Conservation (phyloP, 129 eudicot species). For the Kitagawia praeruptora region DNA sequence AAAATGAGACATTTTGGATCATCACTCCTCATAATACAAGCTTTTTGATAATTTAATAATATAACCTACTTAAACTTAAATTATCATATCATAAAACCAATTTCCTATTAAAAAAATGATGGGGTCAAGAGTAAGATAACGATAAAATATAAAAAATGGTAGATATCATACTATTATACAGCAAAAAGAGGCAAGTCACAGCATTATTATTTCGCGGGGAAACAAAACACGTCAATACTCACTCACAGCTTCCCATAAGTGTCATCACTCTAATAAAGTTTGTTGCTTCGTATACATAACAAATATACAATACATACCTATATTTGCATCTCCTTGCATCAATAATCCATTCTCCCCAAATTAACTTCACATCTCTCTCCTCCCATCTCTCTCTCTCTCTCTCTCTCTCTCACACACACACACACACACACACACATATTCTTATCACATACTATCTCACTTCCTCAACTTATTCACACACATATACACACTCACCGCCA, state of each 20-base stretch:
- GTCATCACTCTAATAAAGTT: not conserved
- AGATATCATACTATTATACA: not conserved
- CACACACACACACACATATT: not conserved
- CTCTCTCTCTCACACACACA: not conserved
- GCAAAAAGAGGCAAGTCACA: not conserved
- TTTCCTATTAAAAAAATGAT: too few species aligned
- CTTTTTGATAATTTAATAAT: too few species aligned
- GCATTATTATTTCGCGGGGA: conserved; percentile 11
- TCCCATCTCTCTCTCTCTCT: not conserved
- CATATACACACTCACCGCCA: not conserved
- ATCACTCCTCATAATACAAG: too few species aligned
- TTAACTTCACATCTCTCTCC: not conserved
- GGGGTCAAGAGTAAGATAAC: too few species aligned
- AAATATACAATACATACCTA: not conserved
- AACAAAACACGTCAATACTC: conserved; percentile 8
- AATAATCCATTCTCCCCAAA: not conserved
- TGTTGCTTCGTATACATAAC: not conserved
- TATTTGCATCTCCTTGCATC: not conserved
- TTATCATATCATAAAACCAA: too few species aligned
- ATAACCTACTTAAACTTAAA: too few species aligned
- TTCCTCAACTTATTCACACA: too few species aligned
- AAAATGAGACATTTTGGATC: too few species aligned
- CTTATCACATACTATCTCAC: not conserved
- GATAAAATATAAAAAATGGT: too few species aligned
- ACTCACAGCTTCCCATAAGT: not conserved